Conservation (phyloP, 208 protist species). For the Trypanosoma brucei region DNA sequence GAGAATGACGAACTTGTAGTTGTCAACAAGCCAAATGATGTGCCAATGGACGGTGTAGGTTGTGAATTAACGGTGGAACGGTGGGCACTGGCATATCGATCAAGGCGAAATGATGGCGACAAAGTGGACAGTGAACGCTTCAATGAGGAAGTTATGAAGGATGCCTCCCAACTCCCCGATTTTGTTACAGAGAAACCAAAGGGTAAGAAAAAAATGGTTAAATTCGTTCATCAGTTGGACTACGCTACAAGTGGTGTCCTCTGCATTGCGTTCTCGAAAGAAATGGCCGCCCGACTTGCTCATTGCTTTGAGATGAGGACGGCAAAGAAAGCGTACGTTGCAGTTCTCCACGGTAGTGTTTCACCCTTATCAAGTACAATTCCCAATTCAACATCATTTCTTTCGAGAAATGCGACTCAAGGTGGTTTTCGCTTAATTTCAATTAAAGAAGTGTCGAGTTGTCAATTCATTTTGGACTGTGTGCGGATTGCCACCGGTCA, state of each 20-base stretch:
- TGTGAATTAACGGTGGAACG: conserved; percentile 41
- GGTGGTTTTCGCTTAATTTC: conserved; percentile 4
- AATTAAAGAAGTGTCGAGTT: conserved; percentile 12
- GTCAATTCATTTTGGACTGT: conserved; percentile 9
- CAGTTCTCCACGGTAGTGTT: conserved; percentile 69
- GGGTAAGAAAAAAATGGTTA: conserved; percentile 45
- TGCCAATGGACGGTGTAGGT: conserved; percentile 69
- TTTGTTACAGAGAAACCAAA: conserved; percentile 7
- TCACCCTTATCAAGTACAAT: background rate
- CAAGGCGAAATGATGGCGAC: conserved; percentile 3
- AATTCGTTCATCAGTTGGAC: conserved; percentile 92
- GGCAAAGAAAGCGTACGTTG: conserved; percentile 76
- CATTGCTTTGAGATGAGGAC: conserved; percentile 88
- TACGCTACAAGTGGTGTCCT: conserved; percentile 87
- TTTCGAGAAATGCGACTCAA: too few species aligned
- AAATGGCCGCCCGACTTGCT: conserved; percentile 63
- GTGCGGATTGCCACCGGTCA: background rate
- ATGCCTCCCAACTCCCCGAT: background rate
- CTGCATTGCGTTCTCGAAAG: conserved; percentile 81
- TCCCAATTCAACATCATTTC: too few species aligned
- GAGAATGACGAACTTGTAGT: conserved; percentile 73
- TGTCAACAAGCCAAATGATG: conserved; percentile 80
- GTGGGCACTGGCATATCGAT: conserved; percentile 41
- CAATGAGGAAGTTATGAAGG: background rate
- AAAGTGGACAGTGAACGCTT: conserved; percentile 3